Evolutionary conservation across 140 eudicot species (phyloP).

Genomic region (Oenanthe javanica): DNA sequence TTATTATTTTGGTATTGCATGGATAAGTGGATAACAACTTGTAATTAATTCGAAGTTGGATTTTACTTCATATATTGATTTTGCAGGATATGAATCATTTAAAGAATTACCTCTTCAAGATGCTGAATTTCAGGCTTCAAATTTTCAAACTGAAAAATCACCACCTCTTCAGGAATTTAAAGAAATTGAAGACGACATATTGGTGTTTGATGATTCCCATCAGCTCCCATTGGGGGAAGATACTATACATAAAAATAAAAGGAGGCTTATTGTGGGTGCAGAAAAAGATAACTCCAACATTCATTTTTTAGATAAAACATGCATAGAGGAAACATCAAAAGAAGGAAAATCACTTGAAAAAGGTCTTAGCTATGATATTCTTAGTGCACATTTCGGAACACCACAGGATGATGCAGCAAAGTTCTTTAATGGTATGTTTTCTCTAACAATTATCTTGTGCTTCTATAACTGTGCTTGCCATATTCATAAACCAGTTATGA

Average conservation of each 20-base stretch:
- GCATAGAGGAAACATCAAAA: constrained; percentile 1
- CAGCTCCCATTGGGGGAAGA: not conserved
- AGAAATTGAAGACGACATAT: not conserved
- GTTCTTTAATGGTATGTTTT: not conserved
- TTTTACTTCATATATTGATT: not conserved
- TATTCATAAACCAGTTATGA: not conserved
- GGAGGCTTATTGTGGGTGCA: not conserved
- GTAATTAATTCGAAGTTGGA: not conserved
- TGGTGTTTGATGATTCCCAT: not conserved
- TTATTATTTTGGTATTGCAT: not conserved
- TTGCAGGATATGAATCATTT: not conserved
- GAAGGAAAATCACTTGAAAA: not conserved
- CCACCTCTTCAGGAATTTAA: not conserved
- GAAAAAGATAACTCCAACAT: not conserved
- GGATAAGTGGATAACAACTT: not conserved
- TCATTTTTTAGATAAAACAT: not conserved
- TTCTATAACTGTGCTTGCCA: not conserved
- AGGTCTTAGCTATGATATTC: not conserved
- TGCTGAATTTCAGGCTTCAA: not conserved
- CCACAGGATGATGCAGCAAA: constrained; percentile 4
- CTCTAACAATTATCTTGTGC: not conserved
- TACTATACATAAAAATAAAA: not conserved
- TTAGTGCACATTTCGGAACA: not conserved
- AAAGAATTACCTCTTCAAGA: not conserved
- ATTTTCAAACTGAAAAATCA: not conserved